These are phyloP conservation scores for Saccharomycopsis sp. DNA, from an alignment of 805 yeast genomes.

Conservation along the genomic window DNA sequence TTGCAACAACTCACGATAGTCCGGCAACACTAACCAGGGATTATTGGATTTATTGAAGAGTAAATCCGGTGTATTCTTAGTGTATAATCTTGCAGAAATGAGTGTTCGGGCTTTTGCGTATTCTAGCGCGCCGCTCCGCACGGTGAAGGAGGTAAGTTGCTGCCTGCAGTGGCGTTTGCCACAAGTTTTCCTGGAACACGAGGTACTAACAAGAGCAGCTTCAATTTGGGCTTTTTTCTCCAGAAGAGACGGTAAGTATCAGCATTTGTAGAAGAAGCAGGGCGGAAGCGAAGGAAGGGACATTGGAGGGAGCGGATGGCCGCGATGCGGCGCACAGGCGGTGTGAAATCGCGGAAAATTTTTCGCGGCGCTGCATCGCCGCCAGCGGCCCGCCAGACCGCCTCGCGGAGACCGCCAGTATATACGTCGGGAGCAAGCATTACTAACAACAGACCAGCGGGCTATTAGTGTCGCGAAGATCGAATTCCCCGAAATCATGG, in stretches of 20 bases:
- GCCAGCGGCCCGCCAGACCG: too few relatives aligned
- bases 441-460: constrained; percentile 36
- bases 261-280: background rate
- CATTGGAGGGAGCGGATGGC: too few relatives aligned
- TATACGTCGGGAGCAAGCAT: background rate
- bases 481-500: constrained; percentile 99
- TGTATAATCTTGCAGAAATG: constrained; percentile 9
- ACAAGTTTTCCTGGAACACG: constrained; percentile 19
- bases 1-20: too few relatives aligned
- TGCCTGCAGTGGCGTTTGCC: too few relatives aligned
- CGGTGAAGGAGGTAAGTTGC: constrained; percentile 81
- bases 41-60: constrained; percentile 5
- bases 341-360: too few relatives aligned
- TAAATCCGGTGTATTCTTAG: constrained; percentile 8
- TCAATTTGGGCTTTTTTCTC: constrained; percentile 95
- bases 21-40: background rate
- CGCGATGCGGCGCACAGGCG: too few relatives aligned
- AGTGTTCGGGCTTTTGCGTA: constrained; percentile 55
- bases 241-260: constrained; percentile 72
- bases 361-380: too few relatives aligned
- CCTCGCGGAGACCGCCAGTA: background rate
- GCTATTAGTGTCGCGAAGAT: constrained; percentile 97
- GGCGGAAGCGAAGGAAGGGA: too few relatives aligned
- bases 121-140: constrained; percentile 97
- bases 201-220: constrained; percentile 37